Percentiles rank a stretch among this genome's conserved stretches.
Conservation (phyloP, 768 basidiomycete species). For the Multifurca ochricompacta region DNA sequence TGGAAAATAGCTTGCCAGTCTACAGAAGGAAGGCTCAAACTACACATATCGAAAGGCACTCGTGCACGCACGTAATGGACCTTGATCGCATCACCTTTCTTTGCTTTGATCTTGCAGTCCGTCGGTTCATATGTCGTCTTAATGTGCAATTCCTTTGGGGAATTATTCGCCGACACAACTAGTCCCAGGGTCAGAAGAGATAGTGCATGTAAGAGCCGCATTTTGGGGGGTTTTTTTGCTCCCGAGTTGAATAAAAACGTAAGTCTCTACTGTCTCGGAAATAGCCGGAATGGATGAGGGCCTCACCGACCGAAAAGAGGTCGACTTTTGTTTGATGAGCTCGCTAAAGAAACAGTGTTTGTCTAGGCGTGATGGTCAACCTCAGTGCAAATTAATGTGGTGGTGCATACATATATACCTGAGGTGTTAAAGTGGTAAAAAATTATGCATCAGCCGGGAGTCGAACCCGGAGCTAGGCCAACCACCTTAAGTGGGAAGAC, state of each 20-base stretch:
- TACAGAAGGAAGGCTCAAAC: conserved; percentile 27
- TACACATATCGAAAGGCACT: background rate
- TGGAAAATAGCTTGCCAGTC: conserved; percentile 73
- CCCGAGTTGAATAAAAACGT: no score
- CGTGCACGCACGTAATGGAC: conserved; percentile 67
- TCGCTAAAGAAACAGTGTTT: no score
- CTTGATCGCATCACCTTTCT: conserved; percentile 53
- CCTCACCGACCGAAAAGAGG: no score
- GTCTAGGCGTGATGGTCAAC: no score
- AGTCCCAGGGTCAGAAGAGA: conserved; percentile 41
- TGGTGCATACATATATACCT: no score
- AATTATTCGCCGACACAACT: conserved; percentile 37
- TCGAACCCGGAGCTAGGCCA: conserved; percentile 56
- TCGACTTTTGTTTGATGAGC: no score
- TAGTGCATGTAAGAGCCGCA: conserved; percentile 46
- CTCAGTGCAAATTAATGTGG: no score
- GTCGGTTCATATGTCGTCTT: conserved; percentile 54
- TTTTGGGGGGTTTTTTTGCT: conserved; percentile 25
- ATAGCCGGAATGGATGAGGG: no score
- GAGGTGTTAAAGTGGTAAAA: no score
- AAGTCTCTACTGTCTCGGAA: no score
- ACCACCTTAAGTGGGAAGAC: conserved; percentile 55
- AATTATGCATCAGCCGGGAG: conserved; percentile 43
- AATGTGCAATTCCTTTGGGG: conserved; percentile 51
- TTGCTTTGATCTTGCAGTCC: conserved; percentile 46